Percentiles rank a stretch among this genome's conserved stretches.
phyloP scores from a whole-genome alignment of 2,329 filamentous ascomycete genomes.

The Pseudogymnoascus destructans region DNA sequence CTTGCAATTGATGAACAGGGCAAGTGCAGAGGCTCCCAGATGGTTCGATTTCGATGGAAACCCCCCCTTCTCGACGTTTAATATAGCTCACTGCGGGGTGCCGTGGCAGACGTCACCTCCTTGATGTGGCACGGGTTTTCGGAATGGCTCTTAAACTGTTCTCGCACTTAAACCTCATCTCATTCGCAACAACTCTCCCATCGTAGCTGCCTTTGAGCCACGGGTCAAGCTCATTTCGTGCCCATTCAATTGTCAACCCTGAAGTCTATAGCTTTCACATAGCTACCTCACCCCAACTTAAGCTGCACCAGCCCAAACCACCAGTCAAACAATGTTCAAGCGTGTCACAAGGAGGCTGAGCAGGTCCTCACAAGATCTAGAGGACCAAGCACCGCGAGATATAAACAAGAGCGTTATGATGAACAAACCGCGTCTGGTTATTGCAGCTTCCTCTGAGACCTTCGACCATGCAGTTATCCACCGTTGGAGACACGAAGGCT shows the following conservation, averaged over 20 bases:
- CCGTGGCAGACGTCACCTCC: neutral
- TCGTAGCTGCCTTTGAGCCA: neutral
- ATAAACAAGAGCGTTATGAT: neutral
- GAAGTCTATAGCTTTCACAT: neutral
- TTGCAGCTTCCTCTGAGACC: constrained; percentile 38
- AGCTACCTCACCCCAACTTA: neutral
- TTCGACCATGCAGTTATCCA: constrained; percentile 41
- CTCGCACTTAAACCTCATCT: neutral
- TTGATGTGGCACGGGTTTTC: too few relatives aligned
- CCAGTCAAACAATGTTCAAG: neutral
- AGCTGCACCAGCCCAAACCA: neutral
- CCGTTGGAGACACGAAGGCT: constrained; percentile 48
- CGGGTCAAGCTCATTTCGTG: neutral
- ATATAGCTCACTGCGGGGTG: neutral
- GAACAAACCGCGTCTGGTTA: constrained; percentile 27
- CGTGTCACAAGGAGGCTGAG: neutral
- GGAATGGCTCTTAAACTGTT: neutral
- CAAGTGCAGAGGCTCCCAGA: neutral
- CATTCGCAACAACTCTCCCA: neutral
- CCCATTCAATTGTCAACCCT: neutral
- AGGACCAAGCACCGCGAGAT: neutral
- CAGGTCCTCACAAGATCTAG: neutral
- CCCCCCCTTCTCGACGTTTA: neutral
- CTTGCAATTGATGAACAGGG: neutral
- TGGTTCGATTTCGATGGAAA: neutral